phyloP scores from a whole-genome alignment of 495 filamentous ascomycete species.

The Penicillium odoratum region DNA sequence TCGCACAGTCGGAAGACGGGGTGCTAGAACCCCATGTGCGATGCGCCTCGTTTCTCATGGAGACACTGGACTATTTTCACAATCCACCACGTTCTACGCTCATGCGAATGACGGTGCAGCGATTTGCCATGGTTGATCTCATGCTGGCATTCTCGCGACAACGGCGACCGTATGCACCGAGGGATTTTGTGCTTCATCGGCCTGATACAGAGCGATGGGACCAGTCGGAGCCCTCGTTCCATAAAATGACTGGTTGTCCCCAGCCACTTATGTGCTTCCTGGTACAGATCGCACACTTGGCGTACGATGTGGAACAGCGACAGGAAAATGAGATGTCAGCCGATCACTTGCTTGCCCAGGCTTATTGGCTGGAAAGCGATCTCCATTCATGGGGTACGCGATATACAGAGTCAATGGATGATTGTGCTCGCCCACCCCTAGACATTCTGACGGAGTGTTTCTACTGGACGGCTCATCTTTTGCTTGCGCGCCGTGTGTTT shows the following conservation, averaged over 20 bases:
- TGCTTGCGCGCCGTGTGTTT: slow-evolving; percentile 32
- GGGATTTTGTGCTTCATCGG: slow-evolving; percentile 21
- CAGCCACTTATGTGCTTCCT: slow-evolving; percentile 32
- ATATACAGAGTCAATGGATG: not conserved
- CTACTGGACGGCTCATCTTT: slow-evolving; percentile 30
- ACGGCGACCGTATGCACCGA: slow-evolving; percentile 27
- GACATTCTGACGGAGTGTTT: slow-evolving; percentile 34
- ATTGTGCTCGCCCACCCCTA: slow-evolving; percentile 9
- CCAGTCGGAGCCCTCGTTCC: slow-evolving; percentile 27
- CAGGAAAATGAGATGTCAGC: not conserved
- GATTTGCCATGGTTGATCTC: slow-evolving; percentile 31
- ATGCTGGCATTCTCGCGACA: slow-evolving; percentile 33
- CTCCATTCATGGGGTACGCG: slow-evolving; percentile 24
- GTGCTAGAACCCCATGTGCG: slow-evolving; percentile 29
- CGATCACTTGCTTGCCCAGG: slow-evolving; percentile 12
- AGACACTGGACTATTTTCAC: slow-evolving; percentile 20
- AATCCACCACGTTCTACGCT: slow-evolving; percentile 18
- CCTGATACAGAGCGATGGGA: slow-evolving; percentile 27
- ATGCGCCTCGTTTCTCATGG: slow-evolving; percentile 31
- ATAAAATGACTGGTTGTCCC: slow-evolving; percentile 33
- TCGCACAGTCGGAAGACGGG: slow-evolving; percentile 28
- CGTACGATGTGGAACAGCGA: slow-evolving; percentile 26
- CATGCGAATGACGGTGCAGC: slow-evolving; percentile 24
- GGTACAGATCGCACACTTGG: slow-evolving; percentile 24
- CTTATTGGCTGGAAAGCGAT: slow-evolving; percentile 23